phyloP scores from a whole-genome alignment of 495 filamentous ascomycete genomes.

The Parathielavia appendiculata region DNA sequence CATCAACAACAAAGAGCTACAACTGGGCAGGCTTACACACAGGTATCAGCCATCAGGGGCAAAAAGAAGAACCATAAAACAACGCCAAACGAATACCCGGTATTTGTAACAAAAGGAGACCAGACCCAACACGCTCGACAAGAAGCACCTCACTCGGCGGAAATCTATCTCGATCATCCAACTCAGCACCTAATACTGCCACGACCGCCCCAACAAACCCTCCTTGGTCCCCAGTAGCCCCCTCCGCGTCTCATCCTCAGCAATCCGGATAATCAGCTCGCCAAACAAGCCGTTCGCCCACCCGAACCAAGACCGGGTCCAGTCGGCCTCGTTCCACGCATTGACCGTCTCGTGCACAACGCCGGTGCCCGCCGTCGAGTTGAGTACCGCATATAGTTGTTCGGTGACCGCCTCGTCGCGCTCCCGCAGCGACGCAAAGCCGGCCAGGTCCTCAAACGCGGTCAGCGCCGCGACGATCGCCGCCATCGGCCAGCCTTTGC shows the following conservation, averaged over 20 bases:
- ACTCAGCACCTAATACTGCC: conserved; percentile 24
- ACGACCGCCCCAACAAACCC: conserved; percentile 28
- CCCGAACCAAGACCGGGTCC: conserved; percentile 62
- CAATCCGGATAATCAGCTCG: conserved; percentile 50
- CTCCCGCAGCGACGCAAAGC: conserved; percentile 35
- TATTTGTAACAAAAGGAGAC: neutral
- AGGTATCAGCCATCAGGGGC: too few relatives aligned
- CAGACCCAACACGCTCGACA: neutral
- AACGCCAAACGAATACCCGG: neutral
- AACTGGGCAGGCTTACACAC: neutral
- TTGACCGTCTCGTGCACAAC: conserved; percentile 59
- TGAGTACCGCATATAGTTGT: conserved; percentile 40
- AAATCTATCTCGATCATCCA: neutral
- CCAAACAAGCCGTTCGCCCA: conserved; percentile 68
- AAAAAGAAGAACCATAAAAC: neutral
- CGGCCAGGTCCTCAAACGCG: conserved; percentile 42
- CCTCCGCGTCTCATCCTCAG: conserved; percentile 28
- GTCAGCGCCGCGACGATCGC: conserved; percentile 46
- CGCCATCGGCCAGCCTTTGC: conserved; percentile 57
- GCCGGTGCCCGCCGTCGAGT: conserved; percentile 52
- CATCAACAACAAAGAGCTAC: neutral
- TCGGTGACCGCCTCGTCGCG: conserved; percentile 25
- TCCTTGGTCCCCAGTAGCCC: conserved; percentile 15
- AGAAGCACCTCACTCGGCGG: neutral
- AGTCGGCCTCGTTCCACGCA: conserved; percentile 46